Percentiles rank a stretch among this genome's conserved stretches.
These are phyloP conservation scores for Xerocomus minutiporus DNA, from an alignment of 1,284 basidiomycete genomes.

Conservation along the genomic window DNA sequence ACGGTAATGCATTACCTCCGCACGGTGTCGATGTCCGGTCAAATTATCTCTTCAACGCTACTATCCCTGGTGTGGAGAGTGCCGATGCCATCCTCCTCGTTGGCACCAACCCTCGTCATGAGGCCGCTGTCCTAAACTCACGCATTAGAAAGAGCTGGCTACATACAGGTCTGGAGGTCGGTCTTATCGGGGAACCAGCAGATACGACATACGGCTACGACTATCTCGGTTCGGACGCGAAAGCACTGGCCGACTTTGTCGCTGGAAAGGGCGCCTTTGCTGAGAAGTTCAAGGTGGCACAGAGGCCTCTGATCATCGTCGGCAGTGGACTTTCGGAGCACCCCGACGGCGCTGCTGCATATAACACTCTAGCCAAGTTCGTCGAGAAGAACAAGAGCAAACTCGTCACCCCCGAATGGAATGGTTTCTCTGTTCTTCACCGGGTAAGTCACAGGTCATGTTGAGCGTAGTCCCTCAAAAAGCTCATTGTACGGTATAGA, in stretches of 20 bases:
- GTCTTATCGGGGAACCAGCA: constrained; percentile 86
- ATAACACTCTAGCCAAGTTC: constrained; percentile 76
- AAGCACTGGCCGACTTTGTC: constrained; percentile 78
- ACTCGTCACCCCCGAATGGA: constrained; percentile 89
- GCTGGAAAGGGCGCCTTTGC: constrained; percentile 78
- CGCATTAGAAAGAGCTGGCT: constrained; percentile 95
- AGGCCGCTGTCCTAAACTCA: constrained; percentile 96
- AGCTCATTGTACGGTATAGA: constrained; percentile 34
- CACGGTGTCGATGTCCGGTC: constrained; percentile 90
- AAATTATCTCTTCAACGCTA: constrained; percentile 97
- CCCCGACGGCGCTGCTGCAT: constrained; percentile 77
- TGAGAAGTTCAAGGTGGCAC: constrained; percentile 84
- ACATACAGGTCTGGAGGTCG: constrained; percentile 80
- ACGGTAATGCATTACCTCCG: constrained; percentile 63
- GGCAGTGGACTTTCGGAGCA: constrained; percentile 88
- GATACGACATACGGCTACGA: constrained; percentile 94
- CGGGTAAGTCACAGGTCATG: constrained; percentile 51
- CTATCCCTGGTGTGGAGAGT: constrained; percentile 86
- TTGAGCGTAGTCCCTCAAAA: constrained; percentile 24
- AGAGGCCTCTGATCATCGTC: constrained; percentile 92
- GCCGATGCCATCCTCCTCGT: constrained; percentile 93
- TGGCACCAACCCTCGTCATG: constrained; percentile 96
- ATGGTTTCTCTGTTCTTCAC: constrained; percentile 91
- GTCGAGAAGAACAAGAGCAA: constrained; percentile 74
- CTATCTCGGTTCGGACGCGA: constrained; percentile 78